Percentiles rank a stretch among this genome's conserved stretches.
phyloP scores from a whole-genome alignment of 129 eudicot species.

The Ambrosia trifida region DNA sequence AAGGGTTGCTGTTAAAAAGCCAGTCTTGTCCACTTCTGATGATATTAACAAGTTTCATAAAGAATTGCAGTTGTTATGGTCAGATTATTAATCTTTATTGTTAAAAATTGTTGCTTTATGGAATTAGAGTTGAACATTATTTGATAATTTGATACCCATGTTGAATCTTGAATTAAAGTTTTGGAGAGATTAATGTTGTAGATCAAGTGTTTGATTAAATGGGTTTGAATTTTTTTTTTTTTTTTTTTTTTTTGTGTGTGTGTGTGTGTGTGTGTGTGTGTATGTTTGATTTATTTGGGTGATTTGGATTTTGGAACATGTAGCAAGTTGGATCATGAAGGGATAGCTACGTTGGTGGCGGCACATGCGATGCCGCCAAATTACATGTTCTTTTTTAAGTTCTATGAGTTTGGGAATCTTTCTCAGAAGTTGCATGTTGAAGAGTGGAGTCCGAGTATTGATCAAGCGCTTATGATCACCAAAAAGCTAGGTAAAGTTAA shows the following conservation, averaged over 20 bases:
- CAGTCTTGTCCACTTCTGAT: conserved; percentile 74
- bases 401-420: conserved; percentile 72
- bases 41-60: conserved; percentile 83
- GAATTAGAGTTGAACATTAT: background rate
- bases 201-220: conserved; percentile 11
- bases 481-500: conserved; percentile 57
- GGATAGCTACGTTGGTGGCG: conserved; percentile 70
- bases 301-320: conserved; percentile 33
- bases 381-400: conserved; percentile 87
- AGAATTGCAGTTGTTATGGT: conserved; percentile 85
- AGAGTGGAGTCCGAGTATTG: conserved; percentile 71
- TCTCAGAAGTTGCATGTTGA: conserved; percentile 81
- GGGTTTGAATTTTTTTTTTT: background rate
- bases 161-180: background rate
- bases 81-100: background rate
- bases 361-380: conserved; percentile 94
- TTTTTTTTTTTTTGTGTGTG: no score
- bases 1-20: conserved; percentile 82
- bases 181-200: background rate
- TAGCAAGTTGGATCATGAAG: conserved; percentile 90
- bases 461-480: conserved; percentile 50
- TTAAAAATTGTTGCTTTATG: background rate
- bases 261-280: no score
- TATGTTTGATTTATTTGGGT: conserved; percentile 15
- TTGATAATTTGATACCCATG: background rate